Evolutionary conservation across 345 rosid genomes (phyloP).

Genomic region (Clausena lansium): DNA sequence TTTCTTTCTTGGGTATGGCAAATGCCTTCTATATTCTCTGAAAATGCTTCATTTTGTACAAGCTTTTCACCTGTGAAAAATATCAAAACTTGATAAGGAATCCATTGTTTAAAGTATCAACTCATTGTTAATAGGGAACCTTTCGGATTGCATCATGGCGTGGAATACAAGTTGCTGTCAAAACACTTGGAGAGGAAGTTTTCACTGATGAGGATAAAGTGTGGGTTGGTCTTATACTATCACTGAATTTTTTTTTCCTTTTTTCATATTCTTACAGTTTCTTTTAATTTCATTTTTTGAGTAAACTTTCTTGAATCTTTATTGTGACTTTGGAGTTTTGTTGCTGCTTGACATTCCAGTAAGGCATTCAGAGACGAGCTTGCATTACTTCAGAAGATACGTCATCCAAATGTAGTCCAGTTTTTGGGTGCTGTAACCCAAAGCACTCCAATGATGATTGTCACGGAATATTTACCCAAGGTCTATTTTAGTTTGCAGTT

Average conservation of each 20-base stretch:
- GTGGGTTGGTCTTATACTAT: conserved; percentile 44
- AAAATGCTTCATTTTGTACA: background rate
- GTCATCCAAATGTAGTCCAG: conserved; percentile 88
- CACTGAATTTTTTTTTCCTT: background rate
- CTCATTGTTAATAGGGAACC: conserved; percentile 50
- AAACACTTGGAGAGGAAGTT: conserved; percentile 73
- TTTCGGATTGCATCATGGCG: conserved; percentile 81
- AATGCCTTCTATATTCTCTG: background rate
- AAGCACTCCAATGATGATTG: conserved; percentile 85
- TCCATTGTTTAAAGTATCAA: background rate
- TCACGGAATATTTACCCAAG: conserved; percentile 76
- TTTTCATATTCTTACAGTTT: background rate
- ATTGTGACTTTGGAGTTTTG: conserved; percentile 12
- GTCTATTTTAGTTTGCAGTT: conserved; percentile 24
- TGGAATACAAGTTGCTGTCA: conserved; percentile 81
- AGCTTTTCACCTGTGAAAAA: background rate
- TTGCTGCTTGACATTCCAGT: conserved; percentile 37
- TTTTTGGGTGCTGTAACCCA: conserved; percentile 90
- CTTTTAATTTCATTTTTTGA: background rate
- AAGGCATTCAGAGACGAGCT: conserved; percentile 85
- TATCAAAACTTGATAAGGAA: background rate
- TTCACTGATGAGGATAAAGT: conserved; percentile 68
- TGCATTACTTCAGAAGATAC: conserved; percentile 75
- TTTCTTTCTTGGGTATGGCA: background rate
- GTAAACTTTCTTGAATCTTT: background rate